These are phyloP conservation scores for Penicillium capsulatum DNA, from an alignment of 2,329 filamentous ascomycete genomes.

Conservation along the genomic window DNA sequence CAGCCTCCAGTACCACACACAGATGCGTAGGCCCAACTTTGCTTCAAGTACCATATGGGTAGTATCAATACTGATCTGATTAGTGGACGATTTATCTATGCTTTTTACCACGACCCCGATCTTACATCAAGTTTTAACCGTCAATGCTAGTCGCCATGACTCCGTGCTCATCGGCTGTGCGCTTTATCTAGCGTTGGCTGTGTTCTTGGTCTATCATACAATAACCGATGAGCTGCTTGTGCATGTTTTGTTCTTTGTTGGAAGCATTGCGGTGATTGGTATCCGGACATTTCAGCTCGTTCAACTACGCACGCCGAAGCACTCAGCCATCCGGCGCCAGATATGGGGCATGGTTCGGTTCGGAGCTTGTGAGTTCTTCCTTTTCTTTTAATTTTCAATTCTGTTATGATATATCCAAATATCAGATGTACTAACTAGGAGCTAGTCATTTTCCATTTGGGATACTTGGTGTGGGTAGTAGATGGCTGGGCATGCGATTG, in stretches of 20 bases:
- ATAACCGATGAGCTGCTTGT: slow-evolving; percentile 19
- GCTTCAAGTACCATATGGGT: too few species aligned
- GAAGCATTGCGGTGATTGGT: slow-evolving; percentile 13
- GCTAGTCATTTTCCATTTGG: too few species aligned
- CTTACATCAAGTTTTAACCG: slow-evolving; percentile 19
- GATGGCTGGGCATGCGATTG: slow-evolving; percentile 23
- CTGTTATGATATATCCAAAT: too few species aligned
- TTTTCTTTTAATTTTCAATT: slow-evolving; percentile 18
- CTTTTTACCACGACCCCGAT: slow-evolving; percentile 20
- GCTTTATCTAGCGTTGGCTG: slow-evolving; percentile 1
- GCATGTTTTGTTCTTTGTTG: slow-evolving; percentile 15
- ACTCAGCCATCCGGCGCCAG: slow-evolving; percentile 10
- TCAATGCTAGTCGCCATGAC: slow-evolving; percentile 6
- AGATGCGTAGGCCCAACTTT: too few species aligned
- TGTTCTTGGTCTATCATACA: slow-evolving; percentile 13
- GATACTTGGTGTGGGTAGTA: slow-evolving; percentile 23
- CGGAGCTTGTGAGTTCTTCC: too few species aligned
- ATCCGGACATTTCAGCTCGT: slow-evolving; percentile 14
- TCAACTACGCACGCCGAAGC: slow-evolving; percentile 5
- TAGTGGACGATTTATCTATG: slow-evolving; percentile 26
- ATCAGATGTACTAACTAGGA: too few species aligned
- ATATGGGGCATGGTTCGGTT: slow-evolving; percentile 21
- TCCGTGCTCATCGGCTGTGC: slow-evolving; percentile 6
- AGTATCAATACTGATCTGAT: too few species aligned
- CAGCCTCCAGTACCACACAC: slow-evolving; percentile 9